Percentiles rank a stretch among this genome's conserved stretches.
Evolutionary conservation across 306 rosid species (phyloP).

Genomic region (Acacia melanoxylon): DNA sequence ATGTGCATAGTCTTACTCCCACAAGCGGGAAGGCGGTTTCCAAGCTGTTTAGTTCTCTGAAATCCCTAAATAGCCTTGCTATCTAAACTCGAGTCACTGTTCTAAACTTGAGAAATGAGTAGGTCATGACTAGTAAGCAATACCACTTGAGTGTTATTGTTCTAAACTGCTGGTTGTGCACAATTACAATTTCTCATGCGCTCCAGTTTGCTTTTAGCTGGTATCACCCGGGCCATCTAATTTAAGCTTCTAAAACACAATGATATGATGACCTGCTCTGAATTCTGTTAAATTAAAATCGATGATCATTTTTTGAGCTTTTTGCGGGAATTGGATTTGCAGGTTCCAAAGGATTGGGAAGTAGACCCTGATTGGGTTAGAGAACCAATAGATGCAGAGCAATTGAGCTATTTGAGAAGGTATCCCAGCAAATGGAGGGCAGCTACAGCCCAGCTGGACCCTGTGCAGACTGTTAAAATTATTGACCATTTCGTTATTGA

Average conservation of each 20-base stretch:
- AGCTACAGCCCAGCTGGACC: constrained; percentile 62
- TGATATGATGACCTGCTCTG: not conserved
- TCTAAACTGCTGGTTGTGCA: not conserved
- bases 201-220: not conserved
- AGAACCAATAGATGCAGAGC: constrained; percentile 33
- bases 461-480: constrained; percentile 77
- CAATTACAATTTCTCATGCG: not conserved
- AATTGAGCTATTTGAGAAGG: constrained; percentile 40
- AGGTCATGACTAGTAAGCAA: not conserved
- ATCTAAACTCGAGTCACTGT: not conserved
- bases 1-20: no score
- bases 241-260: not conserved
- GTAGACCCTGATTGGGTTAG: constrained; percentile 53
- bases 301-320: not conserved
- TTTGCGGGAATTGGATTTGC: constrained; percentile 10
- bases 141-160: not conserved
- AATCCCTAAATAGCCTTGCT: not conserved
- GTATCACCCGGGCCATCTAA: not conserved
- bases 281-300: not conserved
- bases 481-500: constrained; percentile 78
- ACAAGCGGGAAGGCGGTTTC: no score
- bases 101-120: not conserved
- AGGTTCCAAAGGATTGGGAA: constrained; percentile 62
- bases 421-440: constrained; percentile 68
- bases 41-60: not conserved